These are phyloP conservation scores for Pulveroboletus sp. DNA, from an alignment of 768 basidiomycete genomes.

Conservation along the genomic window DNA sequence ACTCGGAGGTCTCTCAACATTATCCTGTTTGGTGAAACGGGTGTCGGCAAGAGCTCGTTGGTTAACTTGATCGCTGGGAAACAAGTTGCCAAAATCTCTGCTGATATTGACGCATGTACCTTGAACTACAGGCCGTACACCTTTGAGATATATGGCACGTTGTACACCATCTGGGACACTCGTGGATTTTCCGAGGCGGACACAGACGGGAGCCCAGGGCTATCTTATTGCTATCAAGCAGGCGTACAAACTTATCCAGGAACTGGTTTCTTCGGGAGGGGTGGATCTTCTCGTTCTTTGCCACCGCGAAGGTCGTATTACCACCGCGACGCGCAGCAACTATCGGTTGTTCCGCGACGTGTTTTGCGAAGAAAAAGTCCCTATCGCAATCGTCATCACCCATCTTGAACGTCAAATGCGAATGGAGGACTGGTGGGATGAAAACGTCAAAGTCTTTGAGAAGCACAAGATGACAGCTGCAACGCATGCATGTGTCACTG, in stretches of 20 bases:
- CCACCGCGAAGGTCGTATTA: neutral
- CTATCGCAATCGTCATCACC: slow-evolving; percentile 2
- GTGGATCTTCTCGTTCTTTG: slow-evolving; percentile 5
- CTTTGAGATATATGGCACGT: neutral
- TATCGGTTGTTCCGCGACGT: slow-evolving; percentile 4
- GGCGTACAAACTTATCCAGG: neutral
- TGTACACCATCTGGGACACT: slow-evolving; percentile 5
- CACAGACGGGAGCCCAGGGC: neutral
- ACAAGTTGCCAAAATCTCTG: neutral
- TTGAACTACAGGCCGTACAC: neutral
- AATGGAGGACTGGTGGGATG: slow-evolving; percentile 5
- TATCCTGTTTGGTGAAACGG: slow-evolving; percentile 3
- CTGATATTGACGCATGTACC: neutral
- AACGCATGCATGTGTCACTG: slow-evolving; percentile 3
- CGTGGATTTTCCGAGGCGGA: neutral
- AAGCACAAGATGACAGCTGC: neutral
- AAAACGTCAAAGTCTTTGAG: neutral
- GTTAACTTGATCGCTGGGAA: slow-evolving; percentile 3
- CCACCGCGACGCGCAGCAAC: neutral
- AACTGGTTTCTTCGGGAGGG: neutral
- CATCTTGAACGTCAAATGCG: neutral
- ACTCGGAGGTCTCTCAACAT: slow-evolving; percentile 4
- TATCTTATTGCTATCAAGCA: neutral
- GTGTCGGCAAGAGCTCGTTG: slow-evolving; percentile 4
- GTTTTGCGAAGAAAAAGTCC: neutral